Evolutionary conservation across 2,329 filamentous ascomycete species (phyloP).

Genomic region (Penicillium sp.): DNA sequence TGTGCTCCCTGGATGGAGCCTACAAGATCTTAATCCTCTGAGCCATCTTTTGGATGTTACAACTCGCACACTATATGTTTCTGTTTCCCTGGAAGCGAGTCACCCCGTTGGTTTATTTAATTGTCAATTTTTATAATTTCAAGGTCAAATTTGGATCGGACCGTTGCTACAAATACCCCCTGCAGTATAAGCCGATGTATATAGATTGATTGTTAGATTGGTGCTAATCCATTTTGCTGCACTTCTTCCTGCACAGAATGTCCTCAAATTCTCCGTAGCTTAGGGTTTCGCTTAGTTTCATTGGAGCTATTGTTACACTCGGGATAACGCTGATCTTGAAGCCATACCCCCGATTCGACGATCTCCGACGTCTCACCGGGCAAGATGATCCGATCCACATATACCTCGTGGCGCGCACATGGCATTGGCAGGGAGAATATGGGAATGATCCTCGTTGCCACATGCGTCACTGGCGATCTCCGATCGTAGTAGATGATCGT

Average conservation of each 20-base stretch:
- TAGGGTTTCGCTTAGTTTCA: no score
- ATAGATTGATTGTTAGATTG: conserved; percentile 21
- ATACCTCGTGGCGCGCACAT: background rate
- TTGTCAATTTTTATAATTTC: conserved; percentile 1
- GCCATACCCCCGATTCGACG: background rate
- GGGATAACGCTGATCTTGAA: background rate
- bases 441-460: background rate
- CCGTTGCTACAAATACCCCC: conserved; percentile 20
- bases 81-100: conserved; percentile 1
- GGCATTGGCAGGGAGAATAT: background rate
- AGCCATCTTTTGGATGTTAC: background rate
- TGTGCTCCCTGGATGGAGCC: conserved; percentile 25
- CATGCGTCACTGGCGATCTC: background rate
- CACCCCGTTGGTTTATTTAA: background rate
- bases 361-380: background rate
- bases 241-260: background rate
- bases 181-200: conserved; percentile 14
- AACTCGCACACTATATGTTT: background rate
- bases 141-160: background rate
- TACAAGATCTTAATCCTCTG: background rate
- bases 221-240: conserved; percentile 2
- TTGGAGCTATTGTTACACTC: no score
- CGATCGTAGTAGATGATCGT: background rate
- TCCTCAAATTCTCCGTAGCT: background rate
- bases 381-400: background rate